These are phyloP conservation scores for Albatrellus sp. DNA, from an alignment of 1,284 basidiomycete species.

Conservation along the genomic window DNA sequence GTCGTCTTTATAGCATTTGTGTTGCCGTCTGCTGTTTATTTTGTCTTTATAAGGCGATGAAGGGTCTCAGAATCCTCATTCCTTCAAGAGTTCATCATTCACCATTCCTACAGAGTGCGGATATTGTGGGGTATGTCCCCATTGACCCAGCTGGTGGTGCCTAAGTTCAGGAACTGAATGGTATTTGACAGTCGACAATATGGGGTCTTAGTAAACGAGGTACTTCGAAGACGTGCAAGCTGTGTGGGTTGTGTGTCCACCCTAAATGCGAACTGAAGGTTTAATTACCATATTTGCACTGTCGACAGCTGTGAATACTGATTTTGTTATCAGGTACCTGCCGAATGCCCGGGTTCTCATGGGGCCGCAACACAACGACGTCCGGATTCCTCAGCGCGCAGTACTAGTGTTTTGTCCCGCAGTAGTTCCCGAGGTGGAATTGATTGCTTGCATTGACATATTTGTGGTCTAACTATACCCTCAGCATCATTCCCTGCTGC, in stretches of 20 bases:
- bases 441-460: neutral
- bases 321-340: conserved; percentile 44
- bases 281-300: conserved; percentile 5
- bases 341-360: conserved; percentile 41
- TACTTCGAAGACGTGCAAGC: conserved; percentile 51
- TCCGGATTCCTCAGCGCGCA: conserved; percentile 7
- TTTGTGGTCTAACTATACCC: conserved; percentile 4
- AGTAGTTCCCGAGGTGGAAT: conserved; percentile 9
- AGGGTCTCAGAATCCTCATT: conserved; percentile 57
- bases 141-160: conserved; percentile 1
- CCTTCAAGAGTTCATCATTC: conserved; percentile 74
- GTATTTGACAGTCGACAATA: conserved; percentile 45
- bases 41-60: conserved; percentile 43
- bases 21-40: too few species aligned
- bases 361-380: conserved; percentile 9
- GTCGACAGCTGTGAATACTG: neutral
- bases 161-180: neutral
- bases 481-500: conserved; percentile 6
- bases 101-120: conserved; percentile 73
- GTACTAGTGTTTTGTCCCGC: conserved; percentile 11
- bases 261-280: conserved; percentile 79
- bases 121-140: conserved; percentile 56
- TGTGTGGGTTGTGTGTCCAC: conserved; percentile 73
- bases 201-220: conserved; percentile 81
- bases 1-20: conserved; percentile 11